A percentile compares a stretch with the other conserved stretches of the same genome.
These are phyloP conservation scores for Globisporangium mamillatum DNA, from an alignment of 352 stramenopile genomes.

Conservation along the genomic window DNA sequence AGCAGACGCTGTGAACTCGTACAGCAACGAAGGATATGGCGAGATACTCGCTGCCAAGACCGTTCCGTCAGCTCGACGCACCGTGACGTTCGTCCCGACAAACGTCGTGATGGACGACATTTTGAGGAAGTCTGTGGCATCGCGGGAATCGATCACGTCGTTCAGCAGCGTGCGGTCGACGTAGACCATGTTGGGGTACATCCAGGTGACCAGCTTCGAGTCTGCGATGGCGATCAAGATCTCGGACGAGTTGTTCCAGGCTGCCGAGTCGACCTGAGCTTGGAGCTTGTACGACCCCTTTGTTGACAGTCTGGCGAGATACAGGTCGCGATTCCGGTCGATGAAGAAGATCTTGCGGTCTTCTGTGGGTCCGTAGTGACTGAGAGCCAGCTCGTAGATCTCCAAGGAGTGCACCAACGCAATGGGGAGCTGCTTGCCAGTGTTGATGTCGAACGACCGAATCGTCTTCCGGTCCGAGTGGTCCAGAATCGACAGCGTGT, in stretches of 20 bases:
- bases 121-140: slow-evolving; percentile 83
- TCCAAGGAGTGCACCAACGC: slow-evolving; percentile 68
- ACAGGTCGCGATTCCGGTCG: slow-evolving; percentile 86
- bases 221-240: slow-evolving; percentile 88
- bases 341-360: slow-evolving; percentile 89
- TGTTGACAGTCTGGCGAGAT: slow-evolving; percentile 55
- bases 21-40: slow-evolving; percentile 82
- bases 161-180: slow-evolving; percentile 89
- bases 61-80: slow-evolving; percentile 85
- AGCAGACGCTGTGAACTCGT: slow-evolving; percentile 73
- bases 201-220: slow-evolving; percentile 87
- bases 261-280: slow-evolving; percentile 87
- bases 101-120: slow-evolving; percentile 87
- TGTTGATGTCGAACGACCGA: slow-evolving; percentile 87
- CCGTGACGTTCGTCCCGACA: slow-evolving; percentile 77
- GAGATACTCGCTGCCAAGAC: slow-evolving; percentile 76
- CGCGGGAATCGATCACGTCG: slow-evolving; percentile 70
- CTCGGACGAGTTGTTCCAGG: slow-evolving; percentile 89
- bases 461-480: slow-evolving; percentile 88
- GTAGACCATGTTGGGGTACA: slow-evolving; percentile 90
- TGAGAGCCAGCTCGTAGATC: slow-evolving; percentile 83
- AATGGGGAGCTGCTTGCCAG: slow-evolving; percentile 70
- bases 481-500: slow-evolving; percentile 89
- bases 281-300: slow-evolving; percentile 85
- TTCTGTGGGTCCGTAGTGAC: slow-evolving; percentile 61